These are phyloP conservation scores for Pseudonectria buxi DNA, from an alignment of 2,329 filamentous ascomycete species.

Conservation along the genomic window DNA sequence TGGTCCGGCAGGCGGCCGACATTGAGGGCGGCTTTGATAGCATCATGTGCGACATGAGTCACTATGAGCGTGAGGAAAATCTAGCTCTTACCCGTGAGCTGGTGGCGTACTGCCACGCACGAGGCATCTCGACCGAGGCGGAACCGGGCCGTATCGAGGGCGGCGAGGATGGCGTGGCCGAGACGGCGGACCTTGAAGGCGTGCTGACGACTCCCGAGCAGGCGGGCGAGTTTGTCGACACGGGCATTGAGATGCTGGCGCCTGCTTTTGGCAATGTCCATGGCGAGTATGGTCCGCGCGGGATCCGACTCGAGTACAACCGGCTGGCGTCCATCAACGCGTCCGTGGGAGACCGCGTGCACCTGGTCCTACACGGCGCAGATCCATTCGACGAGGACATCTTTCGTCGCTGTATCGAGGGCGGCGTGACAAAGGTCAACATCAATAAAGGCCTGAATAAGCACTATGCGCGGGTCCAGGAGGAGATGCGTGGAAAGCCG, in stretches of 20 bases:
- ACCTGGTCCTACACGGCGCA: conserved; percentile 42
- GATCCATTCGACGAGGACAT: conserved; percentile 41
- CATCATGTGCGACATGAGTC: conserved; percentile 74
- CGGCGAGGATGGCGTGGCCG: conserved; percentile 63
- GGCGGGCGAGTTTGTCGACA: conserved; percentile 61
- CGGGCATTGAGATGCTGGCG: conserved; percentile 67
- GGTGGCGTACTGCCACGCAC: conserved; percentile 53
- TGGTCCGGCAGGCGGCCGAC: conserved; percentile 50
- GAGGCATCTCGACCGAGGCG: conserved; percentile 61
- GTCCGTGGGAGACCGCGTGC: conserved; percentile 38
- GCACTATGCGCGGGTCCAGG: conserved; percentile 37
- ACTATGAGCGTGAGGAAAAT: conserved; percentile 65
- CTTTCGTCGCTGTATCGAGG: conserved; percentile 37
- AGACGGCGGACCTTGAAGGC: conserved; percentile 42
- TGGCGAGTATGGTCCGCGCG: conserved; percentile 62
- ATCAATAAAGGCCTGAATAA: conserved; percentile 48
- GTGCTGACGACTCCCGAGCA: conserved; percentile 61
- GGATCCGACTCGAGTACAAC: conserved; percentile 26
- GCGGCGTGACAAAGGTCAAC: conserved; percentile 42
- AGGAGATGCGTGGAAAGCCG: conserved; percentile 39
- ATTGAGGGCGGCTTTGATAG: conserved; percentile 46
- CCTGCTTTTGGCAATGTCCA: conserved; percentile 74
- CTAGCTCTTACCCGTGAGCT: conserved; percentile 55
- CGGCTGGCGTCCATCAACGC: conserved; percentile 27
- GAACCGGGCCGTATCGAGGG: conserved; percentile 39